Percentiles rank a stretch among this genome's conserved stretches.
Conservation (phyloP, 2,329 filamentous ascomycete species). For the Aspergillus neotritici region DNA sequence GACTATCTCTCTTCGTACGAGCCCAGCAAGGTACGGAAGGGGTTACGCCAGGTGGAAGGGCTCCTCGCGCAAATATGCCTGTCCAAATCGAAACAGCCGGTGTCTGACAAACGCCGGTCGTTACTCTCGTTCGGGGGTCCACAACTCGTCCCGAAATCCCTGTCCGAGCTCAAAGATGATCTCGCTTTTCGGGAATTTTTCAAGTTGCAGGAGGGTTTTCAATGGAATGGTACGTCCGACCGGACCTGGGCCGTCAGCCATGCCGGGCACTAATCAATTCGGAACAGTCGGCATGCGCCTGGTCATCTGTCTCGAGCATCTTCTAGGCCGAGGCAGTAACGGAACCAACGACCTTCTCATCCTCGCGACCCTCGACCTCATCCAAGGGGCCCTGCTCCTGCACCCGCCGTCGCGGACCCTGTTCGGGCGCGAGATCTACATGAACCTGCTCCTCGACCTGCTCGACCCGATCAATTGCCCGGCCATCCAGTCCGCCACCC, state of each 20-base stretch:
- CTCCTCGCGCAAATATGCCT: conserved; percentile 92
- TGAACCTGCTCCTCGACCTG: conserved; percentile 94
- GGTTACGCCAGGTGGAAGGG: conserved; percentile 87
- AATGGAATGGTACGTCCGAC: conserved; percentile 69
- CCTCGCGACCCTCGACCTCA: conserved; percentile 76
- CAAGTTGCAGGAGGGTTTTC: conserved; percentile 91
- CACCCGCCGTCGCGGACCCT: conserved; percentile 84
- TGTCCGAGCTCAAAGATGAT: conserved; percentile 69
- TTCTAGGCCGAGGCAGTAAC: conserved; percentile 74
- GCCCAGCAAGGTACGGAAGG: conserved; percentile 83
- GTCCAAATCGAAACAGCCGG: conserved; percentile 44
- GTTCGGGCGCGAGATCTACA: conserved; percentile 83
- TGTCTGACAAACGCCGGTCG: conserved; percentile 40
- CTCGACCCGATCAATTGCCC: conserved; percentile 89
- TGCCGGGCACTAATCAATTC: conserved; percentile 4
- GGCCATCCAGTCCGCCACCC: conserved; percentile 81
- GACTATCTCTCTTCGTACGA: conserved; percentile 95
- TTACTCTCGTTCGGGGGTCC: conserved; percentile 35
- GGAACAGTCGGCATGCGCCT: conserved; percentile 69
- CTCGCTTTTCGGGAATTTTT: conserved; percentile 94
- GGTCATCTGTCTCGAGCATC: conserved; percentile 75
- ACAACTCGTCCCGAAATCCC: conserved; percentile 52
- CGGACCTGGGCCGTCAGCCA: neutral
- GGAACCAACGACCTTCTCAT: conserved; percentile 85
- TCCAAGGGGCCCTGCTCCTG: conserved; percentile 80